A percentile compares a stretch with the other conserved stretches of the same genome.
Conservation (phyloP, 805 yeast species). For the Sungouiozyma intestinalis region DNA sequence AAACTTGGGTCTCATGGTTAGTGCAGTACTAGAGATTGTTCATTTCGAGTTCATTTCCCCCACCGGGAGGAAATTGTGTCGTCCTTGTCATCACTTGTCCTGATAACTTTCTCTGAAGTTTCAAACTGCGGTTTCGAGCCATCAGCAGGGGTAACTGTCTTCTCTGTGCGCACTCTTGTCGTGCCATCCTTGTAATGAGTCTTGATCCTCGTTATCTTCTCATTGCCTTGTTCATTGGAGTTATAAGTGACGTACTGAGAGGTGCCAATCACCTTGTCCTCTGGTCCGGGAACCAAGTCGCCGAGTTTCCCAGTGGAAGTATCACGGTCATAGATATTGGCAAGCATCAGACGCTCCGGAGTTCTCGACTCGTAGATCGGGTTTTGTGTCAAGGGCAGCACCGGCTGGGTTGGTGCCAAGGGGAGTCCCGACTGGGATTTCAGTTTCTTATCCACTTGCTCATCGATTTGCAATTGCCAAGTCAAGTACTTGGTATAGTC, state of each 20-base stretch:
- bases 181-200: conserved; percentile 37
- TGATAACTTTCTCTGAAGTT: conserved; percentile 16
- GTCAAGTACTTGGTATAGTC: conserved; percentile 54
- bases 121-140: conserved; percentile 31
- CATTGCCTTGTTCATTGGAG: conserved; percentile 34
- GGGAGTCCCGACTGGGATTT: neutral
- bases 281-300: neutral
- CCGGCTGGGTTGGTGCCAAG: neutral
- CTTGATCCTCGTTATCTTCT: conserved; percentile 30
- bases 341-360: conserved; percentile 22
- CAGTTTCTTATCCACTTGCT: conserved; percentile 28
- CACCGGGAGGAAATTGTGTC: neutral
- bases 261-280: conserved; percentile 29
- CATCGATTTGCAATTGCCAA: conserved; percentile 53
- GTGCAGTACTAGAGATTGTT: neutral
- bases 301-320: neutral
- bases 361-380: conserved; percentile 3
- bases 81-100: conserved; percentile 7
- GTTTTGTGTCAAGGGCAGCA: neutral
- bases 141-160: conserved; percentile 30
- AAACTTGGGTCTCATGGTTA: too few relatives aligned
- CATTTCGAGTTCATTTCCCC: neutral
- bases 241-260: conserved; percentile 30
- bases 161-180: conserved; percentile 30
- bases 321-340: conserved; percentile 1